phyloP scores from a whole-genome alignment of 306 rosid species.

The Trichosanthes truncata region DNA sequence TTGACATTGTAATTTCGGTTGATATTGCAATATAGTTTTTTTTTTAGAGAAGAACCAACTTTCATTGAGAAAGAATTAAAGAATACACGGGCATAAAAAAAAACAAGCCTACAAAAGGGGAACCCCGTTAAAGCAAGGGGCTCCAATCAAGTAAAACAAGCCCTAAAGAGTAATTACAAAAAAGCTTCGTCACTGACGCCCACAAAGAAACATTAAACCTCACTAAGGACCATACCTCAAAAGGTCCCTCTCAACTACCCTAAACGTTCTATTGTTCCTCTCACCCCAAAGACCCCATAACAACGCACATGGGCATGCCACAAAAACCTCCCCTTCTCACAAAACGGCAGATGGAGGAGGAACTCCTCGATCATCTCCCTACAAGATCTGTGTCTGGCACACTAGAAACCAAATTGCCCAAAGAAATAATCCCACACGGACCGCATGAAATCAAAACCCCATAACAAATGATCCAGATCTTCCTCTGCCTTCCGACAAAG shows the following conservation, averaged over 20 bases:
- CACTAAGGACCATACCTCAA: not conserved
- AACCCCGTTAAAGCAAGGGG: not conserved
- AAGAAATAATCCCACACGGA: not conserved
- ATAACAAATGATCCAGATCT: not conserved
- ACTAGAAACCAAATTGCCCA: not conserved
- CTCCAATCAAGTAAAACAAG: not conserved
- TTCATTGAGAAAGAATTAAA: not conserved
- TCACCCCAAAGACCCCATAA: not conserved
- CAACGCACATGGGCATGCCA: not conserved
- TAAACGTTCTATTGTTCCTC: not conserved
- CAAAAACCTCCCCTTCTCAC: not conserved
- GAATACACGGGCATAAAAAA: not conserved
- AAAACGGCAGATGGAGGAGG: not conserved
- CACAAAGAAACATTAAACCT: not conserved
- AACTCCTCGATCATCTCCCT: not conserved
- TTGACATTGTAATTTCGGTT: no score
- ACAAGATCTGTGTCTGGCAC: not conserved
- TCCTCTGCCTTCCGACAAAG: not conserved
- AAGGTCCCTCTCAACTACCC: not conserved
- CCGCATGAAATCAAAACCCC: not conserved
- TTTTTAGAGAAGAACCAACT: not conserved
- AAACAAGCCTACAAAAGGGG: not conserved
- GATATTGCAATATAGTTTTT: no score
- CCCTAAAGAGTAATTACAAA: not conserved
- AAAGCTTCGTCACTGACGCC: not conserved